Base-by-base conservation (phyloP, 345 rosid species). In the Eucalyptus pauciflora region DNA sequence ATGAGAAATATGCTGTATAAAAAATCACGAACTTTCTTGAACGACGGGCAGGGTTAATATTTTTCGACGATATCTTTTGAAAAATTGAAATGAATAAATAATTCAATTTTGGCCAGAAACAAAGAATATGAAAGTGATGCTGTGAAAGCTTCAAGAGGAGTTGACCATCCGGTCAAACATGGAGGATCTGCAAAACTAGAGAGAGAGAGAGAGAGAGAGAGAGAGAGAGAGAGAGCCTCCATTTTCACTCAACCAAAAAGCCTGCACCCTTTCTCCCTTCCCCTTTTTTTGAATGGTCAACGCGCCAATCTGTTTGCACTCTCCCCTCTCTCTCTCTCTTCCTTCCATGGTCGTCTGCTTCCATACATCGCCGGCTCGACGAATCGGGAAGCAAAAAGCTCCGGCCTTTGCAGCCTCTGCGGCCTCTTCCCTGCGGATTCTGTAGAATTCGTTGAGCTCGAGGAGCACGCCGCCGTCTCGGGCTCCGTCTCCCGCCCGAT, bases 41-140 rank as follows among this genome's bases (percentile, higher is more conserved):
- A 52, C 8, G 0, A 9, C 6, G 2, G 6, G 6, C 0, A 6
- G 13, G 22, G 13, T 1, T 13, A 4, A 33, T 17, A 17, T 18
- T 17, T 76, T 71, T 3, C 1, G 4, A 2, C 2, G 8, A 3
- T 10, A 13, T 45, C 51, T 29, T 25, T 4, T 2, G 16, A 17
- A 64, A 67, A 87, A 67, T 45, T 20, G 24, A 33, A 71, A 41
- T 10, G 27, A 10, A 10, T 22, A 20, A 20, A 76, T 20, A 41
- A 11, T 41, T 41, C 48, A 6, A 41, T 12, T 76, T 76, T 76
- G 27, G 48, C 16, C 11, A 3, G 4, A 41, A 41, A 20, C 24
- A 37, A 41, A 41, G 24, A 4, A 41, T 5, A 79, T 8, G 41
- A 10, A 76, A 76, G 85, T 76, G 48, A 25, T 18, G 48, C 11